Evolutionary conservation across 164 flowering plant genomes (phyloP), one percentile per base, ranked within the genome.

Genomic region (Nelumbo lutea): DNA sequence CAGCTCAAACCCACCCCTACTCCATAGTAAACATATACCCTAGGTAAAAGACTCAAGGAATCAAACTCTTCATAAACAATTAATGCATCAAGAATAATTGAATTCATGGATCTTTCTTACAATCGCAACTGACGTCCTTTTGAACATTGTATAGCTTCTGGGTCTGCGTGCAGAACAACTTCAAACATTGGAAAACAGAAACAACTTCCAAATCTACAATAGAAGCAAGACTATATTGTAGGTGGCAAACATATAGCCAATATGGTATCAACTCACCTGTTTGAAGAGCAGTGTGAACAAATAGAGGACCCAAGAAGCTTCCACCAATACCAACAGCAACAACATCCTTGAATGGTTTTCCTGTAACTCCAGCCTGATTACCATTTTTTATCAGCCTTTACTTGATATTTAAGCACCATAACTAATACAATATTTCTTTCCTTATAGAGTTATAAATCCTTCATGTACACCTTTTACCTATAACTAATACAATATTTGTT

Each of bases 281-380:
- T 79, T 92, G 98, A 59, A 95, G 95, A 77, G 99, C 98, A 61
- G 98, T 89, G 75, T 95, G 99, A 59, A 95, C 98, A 83, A 95
- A 95, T 11, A 92, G 81, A 72, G 98, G 98, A 64, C 98, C 98
- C 72, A 95, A 80, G 78, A 84, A 95, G 81, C 97, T 95, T 65
- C 98, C 97, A 63, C 98, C 98, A 73, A 92, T 92, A 66, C 97
- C 97, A 77, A 92, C 73, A 47, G 96, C 81, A 68, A 94, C 65
- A 44, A 94, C 96, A 85, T 91, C 88, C 72, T 75, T 90, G 76
- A 94, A 75, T 40, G 84, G 42, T 79, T 95, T 90, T 60, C 97
- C 98, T 7, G 99, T 92, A 70, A 86, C 96, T 82, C 99, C 99
- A 75, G 90, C 86, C 99, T 90, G 75, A 38, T 58, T 79, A 68